Conservation (phyloP, 2,329 filamentous ascomycete species). For the Fusarium mundagurra region DNA sequence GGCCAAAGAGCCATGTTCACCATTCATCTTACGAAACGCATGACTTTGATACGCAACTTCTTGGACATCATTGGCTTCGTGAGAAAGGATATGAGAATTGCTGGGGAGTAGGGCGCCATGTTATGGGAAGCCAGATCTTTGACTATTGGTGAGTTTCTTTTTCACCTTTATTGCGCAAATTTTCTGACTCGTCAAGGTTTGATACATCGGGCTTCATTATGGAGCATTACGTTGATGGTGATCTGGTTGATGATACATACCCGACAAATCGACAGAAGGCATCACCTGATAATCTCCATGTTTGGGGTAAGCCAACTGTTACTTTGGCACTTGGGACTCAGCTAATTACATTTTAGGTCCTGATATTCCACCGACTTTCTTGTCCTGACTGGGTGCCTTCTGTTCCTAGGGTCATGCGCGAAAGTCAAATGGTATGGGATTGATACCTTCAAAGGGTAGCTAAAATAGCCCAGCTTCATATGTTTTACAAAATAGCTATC, state of each 20-base stretch:
- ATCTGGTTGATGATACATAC: background rate
- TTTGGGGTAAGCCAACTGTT: background rate
- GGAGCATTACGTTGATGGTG: background rate
- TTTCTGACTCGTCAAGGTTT: background rate
- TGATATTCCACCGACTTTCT: background rate
- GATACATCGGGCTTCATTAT: background rate
- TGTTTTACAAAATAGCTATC: no score
- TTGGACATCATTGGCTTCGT: background rate
- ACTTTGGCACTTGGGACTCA: background rate
- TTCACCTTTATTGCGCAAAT: rapidly evolving
- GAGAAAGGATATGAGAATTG: background rate
- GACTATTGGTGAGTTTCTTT: background rate
- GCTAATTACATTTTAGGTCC: background rate
- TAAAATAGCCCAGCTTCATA: no score
- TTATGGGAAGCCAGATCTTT: background rate
- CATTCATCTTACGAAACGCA: background rate
- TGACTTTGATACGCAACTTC: background rate
- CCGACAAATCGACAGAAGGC: background rate
- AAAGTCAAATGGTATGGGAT: no score
- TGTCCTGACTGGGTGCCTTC: background rate
- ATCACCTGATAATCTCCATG: background rate
- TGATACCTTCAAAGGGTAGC: no score
- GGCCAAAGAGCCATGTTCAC: background rate
- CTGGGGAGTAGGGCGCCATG: background rate
- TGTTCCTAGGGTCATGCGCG: no score